These are phyloP conservation scores for Nicotiana sylvestris DNA, from an alignment of 257 asterid species.

Conservation along the genomic window DNA sequence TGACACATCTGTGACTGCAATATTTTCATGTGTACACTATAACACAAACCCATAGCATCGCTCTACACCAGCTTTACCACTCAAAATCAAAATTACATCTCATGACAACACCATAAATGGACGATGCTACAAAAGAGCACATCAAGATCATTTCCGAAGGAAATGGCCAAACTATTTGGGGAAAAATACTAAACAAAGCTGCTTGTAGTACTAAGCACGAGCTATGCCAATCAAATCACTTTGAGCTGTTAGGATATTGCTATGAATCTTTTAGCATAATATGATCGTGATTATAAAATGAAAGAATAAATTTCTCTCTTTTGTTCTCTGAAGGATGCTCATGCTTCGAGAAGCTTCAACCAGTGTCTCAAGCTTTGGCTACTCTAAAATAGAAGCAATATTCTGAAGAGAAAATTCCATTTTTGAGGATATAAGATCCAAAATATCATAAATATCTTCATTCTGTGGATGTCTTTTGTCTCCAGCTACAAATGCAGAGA, in stretches of 20 bases:
- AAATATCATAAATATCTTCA: constrained; percentile 44
- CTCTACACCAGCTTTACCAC: background rate
- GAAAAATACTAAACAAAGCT: background rate
- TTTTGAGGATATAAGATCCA: constrained; percentile 45
- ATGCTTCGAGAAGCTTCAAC: background rate
- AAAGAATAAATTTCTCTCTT: background rate
- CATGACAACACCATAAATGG: background rate
- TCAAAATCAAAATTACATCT: background rate
- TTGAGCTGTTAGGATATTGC: background rate
- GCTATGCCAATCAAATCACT: background rate
- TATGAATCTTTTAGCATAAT: background rate
- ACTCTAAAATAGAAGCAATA: constrained; percentile 19
- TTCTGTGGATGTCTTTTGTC: constrained; percentile 52
- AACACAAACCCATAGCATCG: background rate
- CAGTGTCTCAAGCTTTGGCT: background rate
- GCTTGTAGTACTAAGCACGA: background rate
- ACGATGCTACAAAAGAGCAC: background rate
- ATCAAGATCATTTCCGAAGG: background rate
- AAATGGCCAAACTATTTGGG: background rate
- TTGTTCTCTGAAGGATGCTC: background rate
- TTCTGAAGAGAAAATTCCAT: constrained; percentile 32
- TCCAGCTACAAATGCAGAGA: constrained; percentile 65
- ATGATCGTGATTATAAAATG: background rate
- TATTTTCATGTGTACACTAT: background rate
- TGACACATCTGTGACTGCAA: background rate